phyloP scores from a whole-genome alignment of 1,284 basidiomycete species.

The Apiotrichum akiyoshidainum region DNA sequence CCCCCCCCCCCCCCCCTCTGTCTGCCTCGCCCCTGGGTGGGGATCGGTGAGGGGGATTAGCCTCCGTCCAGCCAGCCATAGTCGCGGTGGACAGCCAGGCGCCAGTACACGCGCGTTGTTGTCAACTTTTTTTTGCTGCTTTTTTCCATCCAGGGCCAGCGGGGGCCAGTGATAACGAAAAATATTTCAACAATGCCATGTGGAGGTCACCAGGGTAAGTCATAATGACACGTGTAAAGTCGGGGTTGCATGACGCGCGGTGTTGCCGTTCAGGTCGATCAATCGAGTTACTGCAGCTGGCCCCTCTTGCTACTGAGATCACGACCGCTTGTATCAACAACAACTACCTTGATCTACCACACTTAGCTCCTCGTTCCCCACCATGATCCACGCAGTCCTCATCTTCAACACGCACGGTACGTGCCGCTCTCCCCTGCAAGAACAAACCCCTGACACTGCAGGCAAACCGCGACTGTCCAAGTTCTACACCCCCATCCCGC shows the following conservation, averaged over 20 bases:
- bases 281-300: not conserved
- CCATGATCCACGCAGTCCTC: constrained; percentile 83
- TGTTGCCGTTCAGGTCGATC: not conserved
- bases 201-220: not conserved
- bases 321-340: not conserved
- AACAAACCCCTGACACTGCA: constrained; percentile 67
- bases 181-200: not conserved
- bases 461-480: constrained; percentile 90
- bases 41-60: too few species aligned
- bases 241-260: not conserved
- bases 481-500: constrained; percentile 86
- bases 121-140: too few species aligned
- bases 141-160: too few species aligned
- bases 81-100: too few species aligned
- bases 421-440: constrained; percentile 40
- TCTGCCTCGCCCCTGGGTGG: too few species aligned
- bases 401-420: constrained; percentile 63
- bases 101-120: too few species aligned
- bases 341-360: not conserved
- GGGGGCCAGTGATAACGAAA: not conserved
- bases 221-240: constrained; percentile 6
- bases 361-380: not conserved
- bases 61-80: too few species aligned
- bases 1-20: not conserved
- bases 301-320: too few species aligned